Percentiles rank a stretch among this genome's conserved stretches.
Evolutionary conservation across 805 yeast species (phyloP).

Genomic region (Candida parachauliodes): DNA sequence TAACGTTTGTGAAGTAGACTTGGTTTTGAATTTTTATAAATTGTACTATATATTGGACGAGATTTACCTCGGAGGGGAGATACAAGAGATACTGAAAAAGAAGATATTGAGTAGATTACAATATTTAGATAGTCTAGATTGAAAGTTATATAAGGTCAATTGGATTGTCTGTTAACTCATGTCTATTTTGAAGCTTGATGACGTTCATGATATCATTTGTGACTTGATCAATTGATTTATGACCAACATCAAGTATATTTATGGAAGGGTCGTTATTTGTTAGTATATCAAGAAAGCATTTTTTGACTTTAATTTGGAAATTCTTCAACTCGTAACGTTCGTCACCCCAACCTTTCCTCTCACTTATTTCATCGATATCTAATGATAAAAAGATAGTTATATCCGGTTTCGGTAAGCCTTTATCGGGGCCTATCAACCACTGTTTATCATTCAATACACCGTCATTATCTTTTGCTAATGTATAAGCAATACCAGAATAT

Average conservation of each 20-base stretch:
- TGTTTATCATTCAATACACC: constrained; percentile 40
- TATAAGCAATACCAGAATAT: constrained; percentile 90
- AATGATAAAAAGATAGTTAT: constrained; percentile 71
- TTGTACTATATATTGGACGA: constrained; percentile 82
- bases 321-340: constrained; percentile 80
- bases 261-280: constrained; percentile 25
- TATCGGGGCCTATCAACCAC: constrained; percentile 84
- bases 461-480: constrained; percentile 72
- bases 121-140: constrained; percentile 45
- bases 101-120: constrained; percentile 62
- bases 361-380: constrained; percentile 37
- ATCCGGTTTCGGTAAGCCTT: constrained; percentile 86
- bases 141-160: constrained; percentile 8
- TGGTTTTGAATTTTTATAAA: constrained; percentile 87
- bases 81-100: constrained; percentile 78
- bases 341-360: constrained; percentile 84
- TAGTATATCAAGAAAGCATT: constrained; percentile 51
- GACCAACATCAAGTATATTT: constrained; percentile 56
- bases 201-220: constrained; percentile 40
- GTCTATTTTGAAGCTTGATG: constrained; percentile 11
- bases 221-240: constrained; percentile 55
- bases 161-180: constrained; percentile 12
- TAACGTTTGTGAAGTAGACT: constrained; percentile 89
- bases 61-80: constrained; percentile 84
- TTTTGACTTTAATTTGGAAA: constrained; percentile 72